Evolutionary conservation across 73 alveolate species (phyloP).

Genomic region (Paramecium sexaurelia): DNA sequence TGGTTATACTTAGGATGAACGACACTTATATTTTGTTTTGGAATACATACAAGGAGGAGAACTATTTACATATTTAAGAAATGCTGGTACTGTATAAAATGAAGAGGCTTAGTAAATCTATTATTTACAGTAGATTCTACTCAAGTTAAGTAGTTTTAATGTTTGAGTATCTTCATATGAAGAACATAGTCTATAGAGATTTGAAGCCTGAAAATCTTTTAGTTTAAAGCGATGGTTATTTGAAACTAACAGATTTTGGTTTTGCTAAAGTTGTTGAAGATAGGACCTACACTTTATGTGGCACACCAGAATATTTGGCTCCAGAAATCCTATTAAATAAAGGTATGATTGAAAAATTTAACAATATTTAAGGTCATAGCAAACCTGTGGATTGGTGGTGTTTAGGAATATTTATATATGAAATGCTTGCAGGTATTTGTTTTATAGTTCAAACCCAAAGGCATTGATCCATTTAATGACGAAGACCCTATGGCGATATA

Average conservation of each 20-base stretch:
- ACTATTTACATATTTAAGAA: conserved; percentile 87
- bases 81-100: conserved; percentile 83
- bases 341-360: neutral
- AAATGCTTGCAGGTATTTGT: conserved; percentile 89
- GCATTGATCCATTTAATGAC: conserved; percentile 89
- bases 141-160: conserved; percentile 79
- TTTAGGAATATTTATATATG: conserved; percentile 93
- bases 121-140: conserved; percentile 71
- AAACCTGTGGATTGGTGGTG: conserved; percentile 99
- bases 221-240: conserved; percentile 93
- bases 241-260: conserved; percentile 99
- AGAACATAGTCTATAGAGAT: conserved; percentile 95
- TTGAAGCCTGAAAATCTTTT: conserved; percentile 96
- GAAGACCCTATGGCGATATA: conserved; percentile 98
- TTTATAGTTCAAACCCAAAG: conserved; percentile 65
- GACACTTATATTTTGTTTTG: conserved; percentile 87
- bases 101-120: conserved; percentile 76
- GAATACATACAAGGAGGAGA: conserved; percentile 98
- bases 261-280: conserved; percentile 97
- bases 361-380: conserved; percentile 91
- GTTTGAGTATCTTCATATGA: conserved; percentile 95
- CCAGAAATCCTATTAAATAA: conserved; percentile 96
- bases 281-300: conserved; percentile 98
- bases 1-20: conserved; percentile 89
- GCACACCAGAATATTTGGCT: conserved; percentile 99